A percentile compares a stretch with the other conserved stretches of the same genome.
Evolutionary conservation across 164 flowering plant genomes (phyloP).

Genomic region (Cinnamomum chago): DNA sequence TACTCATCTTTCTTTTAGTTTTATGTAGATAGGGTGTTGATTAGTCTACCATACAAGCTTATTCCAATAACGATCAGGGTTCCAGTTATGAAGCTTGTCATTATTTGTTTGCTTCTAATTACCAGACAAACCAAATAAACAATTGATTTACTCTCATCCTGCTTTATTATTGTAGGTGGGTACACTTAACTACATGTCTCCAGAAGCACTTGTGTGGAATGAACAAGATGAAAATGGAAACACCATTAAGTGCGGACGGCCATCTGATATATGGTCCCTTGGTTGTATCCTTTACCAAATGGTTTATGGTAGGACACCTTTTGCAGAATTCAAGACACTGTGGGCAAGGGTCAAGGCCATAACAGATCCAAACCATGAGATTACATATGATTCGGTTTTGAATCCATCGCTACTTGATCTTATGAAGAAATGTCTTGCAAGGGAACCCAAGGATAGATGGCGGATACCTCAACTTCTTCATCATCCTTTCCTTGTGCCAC

Average conservation of each 20-base stretch:
- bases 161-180: constrained; percentile 59
- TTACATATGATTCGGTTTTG: constrained; percentile 57
- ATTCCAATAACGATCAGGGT: too few relatives aligned
- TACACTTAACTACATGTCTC: constrained; percentile 97
- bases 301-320: constrained; percentile 96
- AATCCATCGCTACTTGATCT: constrained; percentile 90
- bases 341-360: constrained; percentile 97
- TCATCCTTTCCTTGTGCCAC: constrained; percentile 92
- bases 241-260: constrained; percentile 86
- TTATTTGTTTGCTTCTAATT: too few relatives aligned
- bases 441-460: constrained; percentile 91
- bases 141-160: neutral
- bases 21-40: too few relatives aligned
- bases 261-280: constrained; percentile 99
- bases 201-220: constrained; percentile 97
- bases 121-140: too few relatives aligned
- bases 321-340: constrained; percentile 90
- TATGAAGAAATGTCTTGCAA: constrained; percentile 91
- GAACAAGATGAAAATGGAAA: constrained; percentile 87
- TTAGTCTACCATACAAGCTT: too few relatives aligned
- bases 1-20: too few relatives aligned
- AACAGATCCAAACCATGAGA: constrained; percentile 80
- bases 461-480: constrained; percentile 83
- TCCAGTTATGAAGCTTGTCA: too few relatives aligned
- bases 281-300: constrained; percentile 98